Evolutionary conservation across 148 eudicot species (phyloP).

Genomic region (Linanthus parryae): DNA sequence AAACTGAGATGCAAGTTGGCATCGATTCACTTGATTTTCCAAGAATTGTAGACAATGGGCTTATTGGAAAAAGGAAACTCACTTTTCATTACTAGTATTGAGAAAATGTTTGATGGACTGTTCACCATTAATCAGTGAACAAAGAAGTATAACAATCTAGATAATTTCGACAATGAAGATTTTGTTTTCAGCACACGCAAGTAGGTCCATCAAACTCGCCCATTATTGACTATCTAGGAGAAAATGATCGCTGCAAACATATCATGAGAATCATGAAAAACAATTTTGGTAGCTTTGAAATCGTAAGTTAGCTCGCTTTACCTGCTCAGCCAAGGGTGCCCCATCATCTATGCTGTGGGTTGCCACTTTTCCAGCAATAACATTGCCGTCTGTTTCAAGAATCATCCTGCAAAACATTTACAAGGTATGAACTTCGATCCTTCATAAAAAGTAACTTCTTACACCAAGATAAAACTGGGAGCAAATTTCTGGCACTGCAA

Average conservation of each 20-base stretch:
- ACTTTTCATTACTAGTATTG: neutral
- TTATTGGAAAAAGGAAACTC: no score
- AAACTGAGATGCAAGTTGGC: neutral
- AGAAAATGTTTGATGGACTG: neutral
- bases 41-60: neutral
- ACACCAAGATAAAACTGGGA: no score
- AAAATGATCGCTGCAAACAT: neutral
- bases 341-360: constrained; percentile 72
- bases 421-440: no score
- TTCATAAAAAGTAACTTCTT: no score
- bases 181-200: neutral
- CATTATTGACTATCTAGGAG: neutral
- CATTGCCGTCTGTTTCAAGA: constrained; percentile 90
- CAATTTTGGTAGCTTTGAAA: neutral
- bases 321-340: constrained; percentile 94
- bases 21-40: neutral
- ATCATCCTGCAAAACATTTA: constrained; percentile 76
- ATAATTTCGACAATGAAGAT: neutral
- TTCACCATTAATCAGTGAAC: neutral
- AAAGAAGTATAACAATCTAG: neutral
- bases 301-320: constrained; percentile 10
- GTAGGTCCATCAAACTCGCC: neutral
- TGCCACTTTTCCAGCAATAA: constrained; percentile 87
- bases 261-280: no score
- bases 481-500: no score